These are phyloP conservation scores for Chrysoporthe puriensis DNA, from an alignment of 2,329 filamentous ascomycete species.

Conservation along the genomic window DNA sequence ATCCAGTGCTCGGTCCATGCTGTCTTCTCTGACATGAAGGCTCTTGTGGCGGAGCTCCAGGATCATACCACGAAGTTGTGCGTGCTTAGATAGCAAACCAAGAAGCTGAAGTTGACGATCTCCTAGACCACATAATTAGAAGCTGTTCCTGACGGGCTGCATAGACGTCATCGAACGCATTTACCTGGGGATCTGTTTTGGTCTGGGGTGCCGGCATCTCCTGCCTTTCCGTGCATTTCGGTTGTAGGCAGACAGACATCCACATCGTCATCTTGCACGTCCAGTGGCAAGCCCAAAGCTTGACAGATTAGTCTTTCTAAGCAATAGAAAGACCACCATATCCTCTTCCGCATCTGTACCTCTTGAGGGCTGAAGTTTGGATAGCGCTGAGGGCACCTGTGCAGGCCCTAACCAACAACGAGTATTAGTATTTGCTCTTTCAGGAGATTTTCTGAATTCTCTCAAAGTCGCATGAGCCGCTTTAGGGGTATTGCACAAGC, in stretches of 20 bases:
- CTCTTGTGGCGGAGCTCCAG: conserved; percentile 32
- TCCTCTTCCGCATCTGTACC: conserved; percentile 50
- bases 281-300: conserved; percentile 57
- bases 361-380: conserved; percentile 53
- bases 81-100: conserved; percentile 29
- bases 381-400: conserved; percentile 59
- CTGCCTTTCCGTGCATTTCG: conserved; percentile 13
- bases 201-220: background rate
- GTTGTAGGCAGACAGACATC: conserved; percentile 52
- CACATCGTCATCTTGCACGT: conserved; percentile 59
- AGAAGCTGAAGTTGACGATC: conserved; percentile 25
- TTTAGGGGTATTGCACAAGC: background rate
- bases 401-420: conserved; percentile 45
- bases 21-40: conserved; percentile 28
- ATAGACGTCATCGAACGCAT: background rate
- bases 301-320: conserved; percentile 60
- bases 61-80: conserved; percentile 31
- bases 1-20: conserved; percentile 25
- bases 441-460: too few species aligned
- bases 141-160: too few species aligned
- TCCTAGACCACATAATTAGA: background rate
- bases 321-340: conserved; percentile 62
- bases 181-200: conserved; percentile 11
- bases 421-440: background rate
- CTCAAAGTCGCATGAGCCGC: background rate